phyloP scores from a whole-genome alignment of 768 basidiomycete species.

The Pleurotus djamor region DNA sequence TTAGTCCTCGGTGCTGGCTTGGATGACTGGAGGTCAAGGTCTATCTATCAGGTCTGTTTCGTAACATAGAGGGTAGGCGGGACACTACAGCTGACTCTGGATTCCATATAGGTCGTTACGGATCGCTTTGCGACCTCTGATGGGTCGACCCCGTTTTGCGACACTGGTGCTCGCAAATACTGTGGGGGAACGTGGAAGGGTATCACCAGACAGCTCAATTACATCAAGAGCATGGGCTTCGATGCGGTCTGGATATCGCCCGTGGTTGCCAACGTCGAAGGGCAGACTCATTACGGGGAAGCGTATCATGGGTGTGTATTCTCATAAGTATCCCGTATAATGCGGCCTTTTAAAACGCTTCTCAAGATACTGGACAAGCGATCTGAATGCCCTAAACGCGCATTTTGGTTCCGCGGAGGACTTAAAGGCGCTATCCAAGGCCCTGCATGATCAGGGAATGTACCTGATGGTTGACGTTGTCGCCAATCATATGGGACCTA shows the following conservation, averaged over 20 bases:
- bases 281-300: conserved; percentile 60
- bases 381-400: conserved; percentile 57
- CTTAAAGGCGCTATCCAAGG: conserved; percentile 61
- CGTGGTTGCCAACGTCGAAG: conserved; percentile 60
- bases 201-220: conserved; percentile 65
- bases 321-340: not conserved
- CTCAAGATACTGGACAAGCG: conserved; percentile 39
- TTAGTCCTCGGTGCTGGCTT: not conserved
- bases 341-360: not conserved
- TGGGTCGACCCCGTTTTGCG: conserved; percentile 43
- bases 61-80: not conserved
- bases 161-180: conserved; percentile 53
- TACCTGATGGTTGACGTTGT: conserved; percentile 74
- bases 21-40: conserved; percentile 19
- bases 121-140: conserved; percentile 65
- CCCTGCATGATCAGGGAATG: conserved; percentile 63
- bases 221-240: conserved; percentile 73
- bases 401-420: conserved; percentile 75
- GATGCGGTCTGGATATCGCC: conserved; percentile 81
- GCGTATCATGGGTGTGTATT: conserved; percentile 69
- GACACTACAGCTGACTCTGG: not conserved
- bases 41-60: conserved; percentile 14
- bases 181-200: conserved; percentile 74
- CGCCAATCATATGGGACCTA: conserved; percentile 53
- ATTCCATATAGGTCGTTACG: conserved; percentile 45